Evolutionary conservation across 164 flowering plant genomes (phyloP).

Genomic region (Euptelea pleiosperma): DNA sequence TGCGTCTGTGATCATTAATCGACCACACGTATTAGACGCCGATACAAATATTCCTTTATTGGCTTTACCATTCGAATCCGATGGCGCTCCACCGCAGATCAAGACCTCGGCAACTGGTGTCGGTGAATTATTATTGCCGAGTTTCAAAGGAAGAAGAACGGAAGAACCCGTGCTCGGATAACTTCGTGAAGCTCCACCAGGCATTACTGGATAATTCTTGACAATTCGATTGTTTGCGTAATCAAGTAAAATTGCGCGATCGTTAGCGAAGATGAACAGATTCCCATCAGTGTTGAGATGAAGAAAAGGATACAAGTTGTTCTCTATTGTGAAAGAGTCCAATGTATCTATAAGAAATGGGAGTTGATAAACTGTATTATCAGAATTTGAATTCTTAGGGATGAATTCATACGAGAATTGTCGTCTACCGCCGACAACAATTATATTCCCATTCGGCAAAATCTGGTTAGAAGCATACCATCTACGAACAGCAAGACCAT

Average conservation of each 20-base stretch:
- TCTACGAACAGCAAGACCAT: slow-evolving; percentile 23
- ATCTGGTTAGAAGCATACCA: slow-evolving; percentile 54
- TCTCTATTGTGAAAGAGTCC: slow-evolving; percentile 8
- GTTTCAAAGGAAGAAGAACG: slow-evolving; percentile 39
- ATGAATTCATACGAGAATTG: slow-evolving; percentile 41
- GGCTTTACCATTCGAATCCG: slow-evolving; percentile 25
- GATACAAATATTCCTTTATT: slow-evolving; percentile 18
- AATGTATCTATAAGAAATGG: slow-evolving; percentile 38
- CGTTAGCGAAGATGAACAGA: slow-evolving; percentile 55
- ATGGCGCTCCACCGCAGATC: slow-evolving; percentile 52
- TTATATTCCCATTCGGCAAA: slow-evolving; percentile 33
- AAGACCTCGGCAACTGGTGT: slow-evolving; percentile 36
- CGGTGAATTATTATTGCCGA: not conserved
- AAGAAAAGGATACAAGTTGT: slow-evolving; percentile 50
- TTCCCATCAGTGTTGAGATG: slow-evolving; percentile 43
- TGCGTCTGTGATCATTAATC: slow-evolving; percentile 27
- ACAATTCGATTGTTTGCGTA: slow-evolving; percentile 33
- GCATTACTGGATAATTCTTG: slow-evolving; percentile 33
- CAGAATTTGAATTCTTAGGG: slow-evolving; percentile 21
- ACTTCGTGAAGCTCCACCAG: slow-evolving; percentile 39
- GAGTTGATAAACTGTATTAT: slow-evolving; percentile 6
- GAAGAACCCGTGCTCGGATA: slow-evolving; percentile 57
- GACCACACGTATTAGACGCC: slow-evolving; percentile 42
- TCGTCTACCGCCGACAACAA: slow-evolving; percentile 45
- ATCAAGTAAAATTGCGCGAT: slow-evolving; percentile 38